Percentiles rank a stretch among this genome's conserved stretches.
phyloP scores from a whole-genome alignment of 2,329 filamentous ascomycete species.

The Claviceps paspali region DNA sequence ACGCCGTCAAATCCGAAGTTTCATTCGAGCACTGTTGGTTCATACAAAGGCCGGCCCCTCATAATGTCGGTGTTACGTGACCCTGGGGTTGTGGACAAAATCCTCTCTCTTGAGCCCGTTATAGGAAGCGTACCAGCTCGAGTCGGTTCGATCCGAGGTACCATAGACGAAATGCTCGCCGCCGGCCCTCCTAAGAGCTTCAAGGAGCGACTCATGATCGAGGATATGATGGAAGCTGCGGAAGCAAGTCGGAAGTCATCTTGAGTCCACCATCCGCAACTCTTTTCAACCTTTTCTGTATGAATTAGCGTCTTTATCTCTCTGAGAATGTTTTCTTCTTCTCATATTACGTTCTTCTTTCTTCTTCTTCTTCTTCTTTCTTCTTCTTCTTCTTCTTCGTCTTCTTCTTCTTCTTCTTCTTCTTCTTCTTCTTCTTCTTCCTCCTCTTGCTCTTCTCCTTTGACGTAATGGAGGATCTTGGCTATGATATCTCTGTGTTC shows the following conservation, averaged over 20 bases:
- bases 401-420: neutral
- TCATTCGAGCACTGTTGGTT: constrained; percentile 30
- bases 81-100: constrained; percentile 31
- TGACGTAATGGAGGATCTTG: neutral
- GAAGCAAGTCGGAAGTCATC: constrained; percentile 8
- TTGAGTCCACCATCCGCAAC: constrained; percentile 8
- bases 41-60: constrained; percentile 38
- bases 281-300: constrained; percentile 7
- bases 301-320: neutral
- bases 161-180: constrained; percentile 19
- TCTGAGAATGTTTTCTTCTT: no score
- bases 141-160: constrained; percentile 27
- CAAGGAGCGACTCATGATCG: constrained; percentile 32
- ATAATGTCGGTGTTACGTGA: constrained; percentile 36
- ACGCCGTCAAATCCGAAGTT: constrained; percentile 19
- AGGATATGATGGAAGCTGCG: constrained; percentile 23
- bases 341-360: no score
- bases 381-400: neutral
- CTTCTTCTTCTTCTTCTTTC: neutral
- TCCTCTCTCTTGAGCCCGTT: constrained; percentile 31
- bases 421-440: constrained; percentile 2
- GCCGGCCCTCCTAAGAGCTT: constrained; percentile 32
- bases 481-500: constrained; percentile 2
- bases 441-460: no score
- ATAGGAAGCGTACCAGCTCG: constrained; percentile 30